Percentiles rank a stretch among this genome's conserved stretches.
Conservation (phyloP, 257 asterid genomes). For the Marsdenia floribunda region DNA sequence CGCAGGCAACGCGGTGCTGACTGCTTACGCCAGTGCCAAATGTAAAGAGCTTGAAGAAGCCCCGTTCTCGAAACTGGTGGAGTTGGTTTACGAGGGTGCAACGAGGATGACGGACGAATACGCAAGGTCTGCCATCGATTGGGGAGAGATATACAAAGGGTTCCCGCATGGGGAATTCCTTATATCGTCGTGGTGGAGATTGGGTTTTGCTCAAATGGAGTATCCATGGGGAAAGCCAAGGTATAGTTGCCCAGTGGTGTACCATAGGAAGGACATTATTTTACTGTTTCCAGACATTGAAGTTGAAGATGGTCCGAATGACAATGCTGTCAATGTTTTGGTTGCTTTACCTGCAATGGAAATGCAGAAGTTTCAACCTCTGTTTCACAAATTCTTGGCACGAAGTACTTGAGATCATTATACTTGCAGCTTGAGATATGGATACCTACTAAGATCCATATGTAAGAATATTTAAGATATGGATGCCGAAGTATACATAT, state of each 20-base stretch:
- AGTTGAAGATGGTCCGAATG: slow-evolving; percentile 30
- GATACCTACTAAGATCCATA: too few species aligned
- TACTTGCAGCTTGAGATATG: neutral
- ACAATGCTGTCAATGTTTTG: slow-evolving; percentile 59
- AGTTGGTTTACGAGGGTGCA: slow-evolving; percentile 50
- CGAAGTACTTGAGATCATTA: neutral
- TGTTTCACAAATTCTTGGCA: slow-evolving; percentile 34
- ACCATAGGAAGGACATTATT: slow-evolving; percentile 67
- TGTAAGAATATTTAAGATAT: too few species aligned
- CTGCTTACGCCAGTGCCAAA: slow-evolving; percentile 51
- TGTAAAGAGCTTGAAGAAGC: slow-evolving; percentile 49
- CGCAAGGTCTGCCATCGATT: slow-evolving; percentile 67
- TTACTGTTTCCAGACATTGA: slow-evolving; percentile 58
- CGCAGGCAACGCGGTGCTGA: slow-evolving; percentile 74
- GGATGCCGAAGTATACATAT: too few species aligned
- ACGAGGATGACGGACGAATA: slow-evolving; percentile 64
- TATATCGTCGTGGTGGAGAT: slow-evolving; percentile 87
- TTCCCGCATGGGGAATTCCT: slow-evolving; percentile 87
- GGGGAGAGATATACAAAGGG: slow-evolving; percentile 82
- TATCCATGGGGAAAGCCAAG: slow-evolving; percentile 83
- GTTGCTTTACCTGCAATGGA: slow-evolving; percentile 71
- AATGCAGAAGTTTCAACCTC: slow-evolving; percentile 52
- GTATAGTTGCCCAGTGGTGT: slow-evolving; percentile 82
- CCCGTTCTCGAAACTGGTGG: slow-evolving; percentile 46
- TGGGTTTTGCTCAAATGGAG: slow-evolving; percentile 69